A percentile compares a stretch with the other conserved stretches of the same genome.
These are phyloP conservation scores for Exsudoporus frostii DNA, from an alignment of 768 basidiomycete species.

Conservation along the genomic window DNA sequence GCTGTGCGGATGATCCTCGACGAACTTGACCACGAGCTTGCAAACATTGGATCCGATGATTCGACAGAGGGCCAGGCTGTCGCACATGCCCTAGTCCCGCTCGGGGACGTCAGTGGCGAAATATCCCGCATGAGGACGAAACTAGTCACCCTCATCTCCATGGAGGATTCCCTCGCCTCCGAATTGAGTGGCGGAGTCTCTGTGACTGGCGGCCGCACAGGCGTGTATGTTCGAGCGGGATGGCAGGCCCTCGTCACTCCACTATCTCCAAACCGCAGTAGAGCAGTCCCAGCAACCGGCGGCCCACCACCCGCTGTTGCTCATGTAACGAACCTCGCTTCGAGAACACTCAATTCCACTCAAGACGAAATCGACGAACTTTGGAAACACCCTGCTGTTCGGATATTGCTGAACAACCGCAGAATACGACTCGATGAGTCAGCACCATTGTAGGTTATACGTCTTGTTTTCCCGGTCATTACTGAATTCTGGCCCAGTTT, in stretches of 20 bases:
- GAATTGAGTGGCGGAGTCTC: conserved; percentile 66
- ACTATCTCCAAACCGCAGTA: conserved; percentile 39
- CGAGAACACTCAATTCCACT: conserved; percentile 48
- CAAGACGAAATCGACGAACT: conserved; percentile 56
- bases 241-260: conserved; percentile 63
- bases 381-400: conserved; percentile 70
- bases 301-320: conserved; percentile 30
- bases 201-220: conserved; percentile 55
- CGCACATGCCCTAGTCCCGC: conserved; percentile 30
- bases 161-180: conserved; percentile 65
- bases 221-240: conserved; percentile 66
- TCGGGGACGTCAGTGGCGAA: conserved; percentile 39
- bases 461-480: not conserved
- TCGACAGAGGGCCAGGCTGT: conserved; percentile 32
- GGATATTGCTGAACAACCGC: conserved; percentile 50
- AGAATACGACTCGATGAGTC: conserved; percentile 73
- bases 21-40: conserved; percentile 61
- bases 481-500: conserved; percentile 46
- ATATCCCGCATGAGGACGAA: conserved; percentile 51
- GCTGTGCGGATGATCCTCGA: conserved; percentile 72
- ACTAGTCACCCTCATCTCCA: conserved; percentile 60
- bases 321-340: conserved; percentile 51
- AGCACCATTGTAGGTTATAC: conserved; percentile 59
- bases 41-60: conserved; percentile 28
- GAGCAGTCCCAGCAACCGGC: conserved; percentile 36